phyloP scores from a whole-genome alignment of 2,329 filamentous ascomycete species.

The Fusarium sp. region DNA sequence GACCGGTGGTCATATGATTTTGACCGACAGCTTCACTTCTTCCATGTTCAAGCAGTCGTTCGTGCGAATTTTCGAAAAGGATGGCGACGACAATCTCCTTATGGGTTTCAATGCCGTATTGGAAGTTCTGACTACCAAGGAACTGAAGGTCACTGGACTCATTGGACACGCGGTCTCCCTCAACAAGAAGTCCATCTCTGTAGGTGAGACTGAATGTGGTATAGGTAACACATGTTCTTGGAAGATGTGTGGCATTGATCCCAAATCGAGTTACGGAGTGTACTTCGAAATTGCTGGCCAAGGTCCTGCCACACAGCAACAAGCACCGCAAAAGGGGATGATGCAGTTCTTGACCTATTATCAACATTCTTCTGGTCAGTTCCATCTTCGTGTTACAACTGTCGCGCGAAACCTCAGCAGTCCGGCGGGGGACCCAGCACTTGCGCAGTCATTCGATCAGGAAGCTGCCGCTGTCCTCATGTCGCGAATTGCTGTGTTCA shows the following conservation, averaged over 20 bases:
- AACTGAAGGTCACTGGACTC: constrained; percentile 96
- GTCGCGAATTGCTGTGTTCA: constrained; percentile 99
- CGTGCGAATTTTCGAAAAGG: constrained; percentile 96
- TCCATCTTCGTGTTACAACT: constrained; percentile 95
- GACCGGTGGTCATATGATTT: constrained; percentile 96
- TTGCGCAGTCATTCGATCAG: constrained; percentile 97
- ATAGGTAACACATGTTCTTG: constrained; percentile 99
- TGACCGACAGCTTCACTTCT: constrained; percentile 98
- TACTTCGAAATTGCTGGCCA: constrained; percentile 99
- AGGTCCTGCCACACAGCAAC: constrained; percentile 87
- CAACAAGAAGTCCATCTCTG: constrained; percentile 97
- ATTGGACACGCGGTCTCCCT: constrained; percentile 97
- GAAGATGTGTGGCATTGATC: constrained; percentile 99
- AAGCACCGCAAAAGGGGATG: constrained; percentile 90
- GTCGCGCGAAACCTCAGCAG: constrained; percentile 92
- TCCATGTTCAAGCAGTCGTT: constrained; percentile 99
- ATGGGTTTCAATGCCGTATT: constrained; percentile 99
- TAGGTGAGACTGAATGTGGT: constrained; percentile 97
- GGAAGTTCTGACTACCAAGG: constrained; percentile 96
- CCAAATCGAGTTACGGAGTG: constrained; percentile 90
- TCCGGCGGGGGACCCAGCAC: constrained; percentile 91
- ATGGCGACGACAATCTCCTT: constrained; percentile 90
- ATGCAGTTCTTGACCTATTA: constrained; percentile 99
- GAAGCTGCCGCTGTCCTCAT: constrained; percentile 97
- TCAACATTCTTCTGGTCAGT: constrained; percentile 96